phyloP scores from a whole-genome alignment of 495 filamentous ascomycete genomes.

The Podospora anserina region DNA sequence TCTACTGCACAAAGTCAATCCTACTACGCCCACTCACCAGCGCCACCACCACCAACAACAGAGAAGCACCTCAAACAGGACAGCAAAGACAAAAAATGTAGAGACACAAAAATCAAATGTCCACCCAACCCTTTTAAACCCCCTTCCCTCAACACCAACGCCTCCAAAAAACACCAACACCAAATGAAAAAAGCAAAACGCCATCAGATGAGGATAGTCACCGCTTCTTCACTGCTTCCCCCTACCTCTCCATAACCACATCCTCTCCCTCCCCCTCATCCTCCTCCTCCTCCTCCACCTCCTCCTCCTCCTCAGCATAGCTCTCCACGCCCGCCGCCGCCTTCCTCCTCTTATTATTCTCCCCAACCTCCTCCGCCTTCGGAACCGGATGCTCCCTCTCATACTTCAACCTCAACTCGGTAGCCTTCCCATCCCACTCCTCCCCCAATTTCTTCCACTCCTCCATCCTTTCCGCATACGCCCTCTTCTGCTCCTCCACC shows the following conservation, averaged over 20 bases:
- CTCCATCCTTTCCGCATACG: conserved; percentile 54
- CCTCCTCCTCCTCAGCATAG: conserved; percentile 37
- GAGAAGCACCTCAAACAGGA: not conserved
- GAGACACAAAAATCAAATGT: too few relatives aligned
- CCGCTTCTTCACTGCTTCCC: not conserved
- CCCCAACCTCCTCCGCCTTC: not conserved
- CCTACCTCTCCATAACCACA: not conserved
- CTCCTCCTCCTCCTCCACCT: conserved; percentile 24
- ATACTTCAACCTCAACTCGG: conserved; percentile 59
- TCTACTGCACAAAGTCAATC: not conserved
- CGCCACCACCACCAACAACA: not conserved
- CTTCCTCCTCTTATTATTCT: conserved; percentile 16
- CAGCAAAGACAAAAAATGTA: too few relatives aligned
- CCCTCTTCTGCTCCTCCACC: conserved; percentile 63
- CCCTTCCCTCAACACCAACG: too few relatives aligned
- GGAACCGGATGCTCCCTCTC: conserved; percentile 54
- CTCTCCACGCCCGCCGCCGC: conserved; percentile 37
- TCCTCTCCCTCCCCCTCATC: conserved; percentile 6
- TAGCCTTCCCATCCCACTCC: conserved; percentile 68
- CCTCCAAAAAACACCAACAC: too few relatives aligned
- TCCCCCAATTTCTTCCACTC: conserved; percentile 55
- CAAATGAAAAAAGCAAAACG: not conserved
- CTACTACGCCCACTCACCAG: not conserved
- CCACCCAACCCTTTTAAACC: too few relatives aligned
- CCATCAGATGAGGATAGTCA: not conserved